These are phyloP conservation scores for Mucor racemosus DNA, from an alignment of 371 early-diverging fungal species.

Conservation along the genomic window DNA sequence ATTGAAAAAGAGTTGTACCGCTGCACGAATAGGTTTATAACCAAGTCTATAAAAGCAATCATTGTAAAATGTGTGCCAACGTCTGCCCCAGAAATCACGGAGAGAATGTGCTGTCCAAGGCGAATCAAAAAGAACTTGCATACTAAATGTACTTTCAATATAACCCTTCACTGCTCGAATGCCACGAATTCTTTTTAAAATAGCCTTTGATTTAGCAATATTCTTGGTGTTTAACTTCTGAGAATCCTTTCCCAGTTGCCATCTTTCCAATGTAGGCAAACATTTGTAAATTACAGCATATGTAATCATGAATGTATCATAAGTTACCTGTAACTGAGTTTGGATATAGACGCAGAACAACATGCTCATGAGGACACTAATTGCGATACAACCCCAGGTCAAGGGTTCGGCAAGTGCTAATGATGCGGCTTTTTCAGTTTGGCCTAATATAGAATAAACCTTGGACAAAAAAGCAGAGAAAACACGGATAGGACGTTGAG, in stretches of 20 bases:
- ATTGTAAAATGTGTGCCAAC: constrained; percentile 51
- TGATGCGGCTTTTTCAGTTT: constrained; percentile 6
- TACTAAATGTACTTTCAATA: constrained; percentile 33
- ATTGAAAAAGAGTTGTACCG: constrained; percentile 14
- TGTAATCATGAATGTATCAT: constrained; percentile 24
- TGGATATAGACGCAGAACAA: constrained; percentile 45
- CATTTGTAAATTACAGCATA: constrained; percentile 24
- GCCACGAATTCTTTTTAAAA: constrained; percentile 13
- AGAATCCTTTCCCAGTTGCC: constrained; percentile 20
- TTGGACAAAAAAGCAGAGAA: constrained; percentile 23
- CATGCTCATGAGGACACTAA: constrained; percentile 28
- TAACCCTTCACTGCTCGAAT: constrained; percentile 32
- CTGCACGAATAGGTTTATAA: constrained; percentile 32
- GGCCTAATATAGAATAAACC: constrained; percentile 1
- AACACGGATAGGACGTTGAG: constrained; percentile 21
- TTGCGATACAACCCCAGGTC: constrained; percentile 1
- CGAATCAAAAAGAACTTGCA: constrained; percentile 41
- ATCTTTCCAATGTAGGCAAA: constrained; percentile 29
- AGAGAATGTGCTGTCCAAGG: constrained; percentile 44
- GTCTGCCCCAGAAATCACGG: constrained; percentile 46
- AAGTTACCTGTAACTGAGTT: constrained; percentile 39
- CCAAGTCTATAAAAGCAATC: constrained; percentile 45
- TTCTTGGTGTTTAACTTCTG: constrained; percentile 14
- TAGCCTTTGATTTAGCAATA: constrained; percentile 20
- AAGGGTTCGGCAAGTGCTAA: constrained; percentile 7